Evolutionary conservation across 73 alveolate species (phyloP), one percentile per base, ranked within the genome.

Genomic region (Effrenium voratum): DNA sequence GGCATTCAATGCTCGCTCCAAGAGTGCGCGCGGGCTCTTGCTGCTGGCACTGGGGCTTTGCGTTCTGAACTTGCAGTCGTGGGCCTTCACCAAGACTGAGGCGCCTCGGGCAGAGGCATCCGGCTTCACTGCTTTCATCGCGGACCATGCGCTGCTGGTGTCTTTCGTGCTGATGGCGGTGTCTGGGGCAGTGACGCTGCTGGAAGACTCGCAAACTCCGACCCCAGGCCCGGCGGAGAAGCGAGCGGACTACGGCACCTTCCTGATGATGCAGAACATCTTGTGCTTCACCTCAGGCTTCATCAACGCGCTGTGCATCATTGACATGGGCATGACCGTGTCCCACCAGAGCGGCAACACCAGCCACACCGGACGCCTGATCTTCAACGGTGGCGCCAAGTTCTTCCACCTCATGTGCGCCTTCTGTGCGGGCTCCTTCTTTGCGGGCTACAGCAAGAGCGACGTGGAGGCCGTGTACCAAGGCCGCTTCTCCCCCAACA

Each of bases 261-360:
- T 81, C 44, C 72, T 44, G 92, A 44, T 87, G 95, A 87, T 87
- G 28, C 83, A 60, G 70, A 87, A 87, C 95, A 87, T 87, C 50
- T 41, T 87, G 46, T 87, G 95, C 84, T 87, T 87, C 84, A 46
- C 95, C 49, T 63, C 85, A 36, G 95, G 95, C 44, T 26, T 60
- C 28, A 68, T 87, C 70, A 87, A 87, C 70, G 95, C 90, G 24
- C 63, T 79, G 90, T 28, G 63, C 82, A 40, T 57, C 40, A 52
- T 26, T 34, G 82, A 85, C 81, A 60, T 19, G 47, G 95, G 95
- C 50, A 87, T 87, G 95, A 87, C 95, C 36, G 95, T 87, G 46
- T 87, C 95, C 49, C 95, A 87, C 84, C 95, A 87, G 95, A 63
- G 50, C 49, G 95, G 95, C 50, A 87, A 87, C 95, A 87, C 95